Evolutionary conservation across 2,329 filamentous ascomycete genomes (phyloP), one percentile per base, ranked within the genome.

Genomic region (Diaporthe vexans): DNA sequence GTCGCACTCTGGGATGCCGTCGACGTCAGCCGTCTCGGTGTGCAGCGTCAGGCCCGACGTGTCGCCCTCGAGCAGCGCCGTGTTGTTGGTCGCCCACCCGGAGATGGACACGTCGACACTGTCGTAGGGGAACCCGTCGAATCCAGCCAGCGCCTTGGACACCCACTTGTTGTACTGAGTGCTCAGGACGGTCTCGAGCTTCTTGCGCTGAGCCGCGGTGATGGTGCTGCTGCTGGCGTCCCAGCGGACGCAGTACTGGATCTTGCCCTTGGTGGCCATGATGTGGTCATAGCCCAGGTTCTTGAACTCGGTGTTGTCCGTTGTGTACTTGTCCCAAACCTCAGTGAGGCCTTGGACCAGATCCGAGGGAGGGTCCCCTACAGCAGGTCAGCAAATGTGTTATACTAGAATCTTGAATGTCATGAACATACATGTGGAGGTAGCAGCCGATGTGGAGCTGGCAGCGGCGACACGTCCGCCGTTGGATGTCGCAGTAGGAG

Each of bases 101-200:
- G 61, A 67, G 61, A 67, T 67, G 61, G 61, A 67, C 6, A 67
- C 61, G 29, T 67, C 61, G 10, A 67, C 61, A 1, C 26, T 52
- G 17, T 48, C 26, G 43, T 67, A 67, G 29, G 61, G 61, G 61
- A 67, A 67, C 29, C 61, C 61, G 61, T 67, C 61, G 43, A 67
- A 67, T 4, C 61, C 61, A 5, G 61, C 61, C 11, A 67, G 61
- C 11, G 61, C 61, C 61, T 67, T 67, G 61, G 43, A 51, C 19
- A 67, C 61, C 61, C 61, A 67, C 46, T 67, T 67, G 61, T 67
- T 67, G 61, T 67, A 67, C 61, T 67, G 61, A 4, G 43, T 67
- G 61, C 43, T 52, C 46, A 67, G 61, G 5, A 67, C 61, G 11
- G 61, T 67, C 61, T 67, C 61, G 43, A 67, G 61, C 21, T 67